Evolutionary conservation across 1,284 basidiomycete genomes (phyloP).

Genomic region (Cryptococcus sp.): DNA sequence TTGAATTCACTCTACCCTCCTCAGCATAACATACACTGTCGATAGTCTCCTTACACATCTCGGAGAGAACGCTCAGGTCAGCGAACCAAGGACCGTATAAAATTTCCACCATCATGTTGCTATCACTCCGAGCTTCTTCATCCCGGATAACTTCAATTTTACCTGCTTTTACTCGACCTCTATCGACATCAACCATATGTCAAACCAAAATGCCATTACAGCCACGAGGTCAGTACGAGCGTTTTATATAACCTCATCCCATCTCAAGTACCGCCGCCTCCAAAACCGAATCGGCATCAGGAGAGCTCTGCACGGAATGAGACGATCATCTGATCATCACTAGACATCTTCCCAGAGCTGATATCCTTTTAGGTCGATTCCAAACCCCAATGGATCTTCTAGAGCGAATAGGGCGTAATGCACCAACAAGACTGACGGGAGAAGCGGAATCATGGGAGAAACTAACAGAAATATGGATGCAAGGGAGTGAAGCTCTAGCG

Average conservation of each 20-base stretch:
- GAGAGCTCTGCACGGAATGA: too few species aligned
- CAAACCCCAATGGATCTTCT: slow-evolving; percentile 30
- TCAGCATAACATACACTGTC: too few species aligned
- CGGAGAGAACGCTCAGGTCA: too few species aligned
- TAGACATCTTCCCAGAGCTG: too few species aligned
- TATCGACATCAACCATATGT: background rate
- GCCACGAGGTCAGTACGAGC: too few species aligned
- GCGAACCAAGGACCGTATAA: background rate
- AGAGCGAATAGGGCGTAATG: slow-evolving; percentile 35
- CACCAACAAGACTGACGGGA: slow-evolving; percentile 33
- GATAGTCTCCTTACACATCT: too few species aligned
- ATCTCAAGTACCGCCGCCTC: too few species aligned
- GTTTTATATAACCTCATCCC: too few species aligned
- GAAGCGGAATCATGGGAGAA: slow-evolving; percentile 35
- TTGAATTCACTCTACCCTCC: too few species aligned
- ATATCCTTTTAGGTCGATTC: too few species aligned
- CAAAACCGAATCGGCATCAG: too few species aligned
- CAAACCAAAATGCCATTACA: slow-evolving; percentile 17
- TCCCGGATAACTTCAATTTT: slow-evolving; percentile 8
- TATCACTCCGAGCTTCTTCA: slow-evolving; percentile 23
- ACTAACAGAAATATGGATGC: slow-evolving; percentile 30
- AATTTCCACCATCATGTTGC: slow-evolving; percentile 11
- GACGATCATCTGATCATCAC: too few species aligned
- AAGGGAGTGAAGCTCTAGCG: slow-evolving; percentile 26
- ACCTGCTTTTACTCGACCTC: background rate